Conservation (phyloP, 1,139 yeast species). For the Pneumocystis oryctolagi region DNA sequence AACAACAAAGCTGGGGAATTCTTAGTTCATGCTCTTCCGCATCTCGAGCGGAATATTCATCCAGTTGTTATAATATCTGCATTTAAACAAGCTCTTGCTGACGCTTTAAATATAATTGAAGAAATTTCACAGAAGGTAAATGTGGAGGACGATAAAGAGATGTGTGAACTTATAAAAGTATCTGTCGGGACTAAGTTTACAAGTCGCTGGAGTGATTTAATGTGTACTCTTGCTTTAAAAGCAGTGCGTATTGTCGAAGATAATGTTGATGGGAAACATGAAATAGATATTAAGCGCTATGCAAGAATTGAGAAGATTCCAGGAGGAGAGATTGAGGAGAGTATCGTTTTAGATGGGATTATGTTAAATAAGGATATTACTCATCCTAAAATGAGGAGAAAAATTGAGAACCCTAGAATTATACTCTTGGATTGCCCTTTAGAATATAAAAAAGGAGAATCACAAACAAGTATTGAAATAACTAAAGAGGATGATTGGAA, state of each 20-base stretch:
- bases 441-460: conserved; percentile 97
- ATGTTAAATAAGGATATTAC: conserved; percentile 91
- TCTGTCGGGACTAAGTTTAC: conserved; percentile 94
- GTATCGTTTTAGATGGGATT: conserved; percentile 78
- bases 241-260: conserved; percentile 76
- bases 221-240: conserved; percentile 76
- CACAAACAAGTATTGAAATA: conserved; percentile 94
- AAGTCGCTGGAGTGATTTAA: conserved; percentile 75
- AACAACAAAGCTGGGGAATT: conserved; percentile 82
- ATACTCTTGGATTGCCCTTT: conserved; percentile 87
- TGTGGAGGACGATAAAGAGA: conserved; percentile 64
- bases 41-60: conserved; percentile 82
- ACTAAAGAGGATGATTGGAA: conserved; percentile 95
- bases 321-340: conserved; percentile 90
- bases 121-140: conserved; percentile 77
- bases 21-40: conserved; percentile 86
- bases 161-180: conserved; percentile 74
- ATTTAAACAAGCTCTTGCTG: conserved; percentile 74
- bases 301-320: conserved; percentile 91
- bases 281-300: conserved; percentile 85
- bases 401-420: conserved; percentile 75
- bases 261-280: conserved; percentile 51
- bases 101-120: conserved; percentile 79
- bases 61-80: conserved; percentile 95
- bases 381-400: conserved; percentile 92